Percentiles rank a stretch among this genome's conserved stretches.
Evolutionary conservation across 2,329 filamentous ascomycete species (phyloP).

Genomic region (Pyricularia grisea): DNA sequence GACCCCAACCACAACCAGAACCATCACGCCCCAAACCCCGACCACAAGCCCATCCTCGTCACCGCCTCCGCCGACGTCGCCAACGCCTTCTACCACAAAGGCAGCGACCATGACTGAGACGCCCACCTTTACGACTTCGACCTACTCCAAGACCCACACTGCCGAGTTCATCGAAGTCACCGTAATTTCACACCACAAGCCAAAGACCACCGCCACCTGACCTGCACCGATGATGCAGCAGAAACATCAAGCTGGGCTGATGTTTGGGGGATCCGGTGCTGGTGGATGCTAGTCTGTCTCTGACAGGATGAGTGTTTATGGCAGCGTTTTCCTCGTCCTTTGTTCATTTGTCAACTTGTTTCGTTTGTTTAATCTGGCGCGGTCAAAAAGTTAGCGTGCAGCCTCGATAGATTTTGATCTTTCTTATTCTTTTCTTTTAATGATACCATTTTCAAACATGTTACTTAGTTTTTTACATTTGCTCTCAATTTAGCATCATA

Average conservation of each 20-base stretch:
- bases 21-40: background rate
- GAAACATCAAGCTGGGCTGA: background rate
- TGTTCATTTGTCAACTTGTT: too few relatives aligned
- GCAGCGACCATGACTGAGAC: background rate
- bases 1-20: background rate
- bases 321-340: background rate
- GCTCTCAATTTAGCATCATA: background rate
- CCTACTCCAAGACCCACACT: background rate
- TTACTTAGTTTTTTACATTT: background rate
- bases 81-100: slow-evolving; percentile 5
- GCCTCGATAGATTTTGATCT: background rate
- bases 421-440: background rate
- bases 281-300: background rate
- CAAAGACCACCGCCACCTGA: background rate
- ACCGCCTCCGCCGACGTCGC: background rate
- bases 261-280: background rate
- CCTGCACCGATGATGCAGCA: background rate
- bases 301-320: background rate
- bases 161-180: background rate
- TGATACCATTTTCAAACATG: background rate
- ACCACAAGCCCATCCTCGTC: background rate
- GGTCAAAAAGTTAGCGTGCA: slow-evolving; percentile 1
- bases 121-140: background rate
- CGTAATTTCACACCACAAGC: background rate
- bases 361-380: background rate